phyloP scores from a whole-genome alignment of 371 early-diverging fungal species.

The Gilbertella persicaria region DNA sequence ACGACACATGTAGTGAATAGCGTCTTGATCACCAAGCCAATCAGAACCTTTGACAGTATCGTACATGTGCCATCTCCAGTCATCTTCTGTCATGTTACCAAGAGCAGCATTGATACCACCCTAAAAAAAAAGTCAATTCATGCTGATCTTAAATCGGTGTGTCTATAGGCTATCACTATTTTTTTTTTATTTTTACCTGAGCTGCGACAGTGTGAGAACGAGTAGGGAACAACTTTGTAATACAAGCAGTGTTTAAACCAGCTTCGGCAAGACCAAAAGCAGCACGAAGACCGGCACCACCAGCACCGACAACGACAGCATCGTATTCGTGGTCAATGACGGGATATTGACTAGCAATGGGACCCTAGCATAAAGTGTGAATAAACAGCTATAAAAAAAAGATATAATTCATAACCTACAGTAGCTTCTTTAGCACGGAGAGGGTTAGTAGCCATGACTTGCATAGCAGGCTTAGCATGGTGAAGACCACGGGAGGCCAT shows the following conservation, averaged over 20 bases:
- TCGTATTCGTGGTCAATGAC: conserved; percentile 97
- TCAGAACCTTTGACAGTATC: conserved; percentile 98
- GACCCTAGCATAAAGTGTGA: conserved; percentile 34
- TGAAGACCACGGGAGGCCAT: conserved; percentile 30
- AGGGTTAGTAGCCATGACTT: conserved; percentile 72
- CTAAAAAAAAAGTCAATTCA: conserved; percentile 24
- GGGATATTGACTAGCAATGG: conserved; percentile 80
- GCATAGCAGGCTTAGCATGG: conserved; percentile 59
- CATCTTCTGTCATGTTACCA: conserved; percentile 98
- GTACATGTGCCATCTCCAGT: conserved; percentile 99
- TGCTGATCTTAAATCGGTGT: not conserved
- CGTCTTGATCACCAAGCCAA: conserved; percentile 99
- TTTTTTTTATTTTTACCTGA: conserved; percentile 59
- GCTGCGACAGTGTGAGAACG: conserved; percentile 99
- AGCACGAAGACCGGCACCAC: conserved; percentile 98
- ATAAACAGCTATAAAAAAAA: not conserved
- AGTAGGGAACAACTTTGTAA: conserved; percentile 97
- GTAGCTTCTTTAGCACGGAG: conserved; percentile 72
- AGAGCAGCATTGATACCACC: conserved; percentile 99
- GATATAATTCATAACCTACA: conserved; percentile 41
- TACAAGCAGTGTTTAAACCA: conserved; percentile 98
- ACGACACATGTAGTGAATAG: conserved; percentile 98
- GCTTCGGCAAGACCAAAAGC: conserved; percentile 97
- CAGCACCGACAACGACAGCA: conserved; percentile 97
- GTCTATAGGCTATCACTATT: not conserved